These are phyloP conservation scores for Magnaporthiopsis poae DNA, from an alignment of 2,329 filamentous ascomycete genomes.

Conservation along the genomic window DNA sequence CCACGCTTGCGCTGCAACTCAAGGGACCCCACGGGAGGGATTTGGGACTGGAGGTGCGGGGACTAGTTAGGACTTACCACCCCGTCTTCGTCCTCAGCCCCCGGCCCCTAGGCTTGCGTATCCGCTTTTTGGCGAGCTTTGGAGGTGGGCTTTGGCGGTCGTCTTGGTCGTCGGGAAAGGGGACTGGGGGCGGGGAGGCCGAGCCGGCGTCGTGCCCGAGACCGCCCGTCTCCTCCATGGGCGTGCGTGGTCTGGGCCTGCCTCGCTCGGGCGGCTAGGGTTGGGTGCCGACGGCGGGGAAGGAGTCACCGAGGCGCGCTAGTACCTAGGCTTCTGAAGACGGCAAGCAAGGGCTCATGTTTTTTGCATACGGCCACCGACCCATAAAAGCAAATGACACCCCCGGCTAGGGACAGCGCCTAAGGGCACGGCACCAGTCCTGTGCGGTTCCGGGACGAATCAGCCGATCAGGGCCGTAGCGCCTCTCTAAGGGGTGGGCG, in stretches of 20 bases:
- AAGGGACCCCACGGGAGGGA: constrained; percentile 13
- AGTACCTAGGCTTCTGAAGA: background rate
- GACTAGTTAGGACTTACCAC: constrained; percentile 20
- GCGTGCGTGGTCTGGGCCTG: background rate
- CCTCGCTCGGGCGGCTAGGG: background rate
- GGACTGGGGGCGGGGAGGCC: background rate
- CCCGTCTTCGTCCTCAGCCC: constrained; percentile 34
- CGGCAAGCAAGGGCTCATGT: background rate
- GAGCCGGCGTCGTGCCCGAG: background rate
- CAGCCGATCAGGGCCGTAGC: background rate
- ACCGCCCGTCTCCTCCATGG: background rate
- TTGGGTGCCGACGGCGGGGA: background rate
- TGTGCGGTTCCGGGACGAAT: background rate
- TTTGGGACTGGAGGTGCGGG: background rate
- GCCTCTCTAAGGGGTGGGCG: background rate
- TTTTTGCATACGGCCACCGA: background rate
- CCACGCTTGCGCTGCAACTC: background rate
- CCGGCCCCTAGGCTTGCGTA: constrained; percentile 28
- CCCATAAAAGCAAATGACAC: constrained; percentile 1
- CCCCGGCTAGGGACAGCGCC: background rate
- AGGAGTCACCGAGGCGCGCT: background rate
- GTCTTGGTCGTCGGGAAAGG: background rate
- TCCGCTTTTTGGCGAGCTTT: constrained; percentile 5
- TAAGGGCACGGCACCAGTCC: background rate
- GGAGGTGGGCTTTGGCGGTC: background rate